Evolutionary conservation across 768 basidiomycete species (phyloP).

Genomic region (Gloeostereum incarnatum): DNA sequence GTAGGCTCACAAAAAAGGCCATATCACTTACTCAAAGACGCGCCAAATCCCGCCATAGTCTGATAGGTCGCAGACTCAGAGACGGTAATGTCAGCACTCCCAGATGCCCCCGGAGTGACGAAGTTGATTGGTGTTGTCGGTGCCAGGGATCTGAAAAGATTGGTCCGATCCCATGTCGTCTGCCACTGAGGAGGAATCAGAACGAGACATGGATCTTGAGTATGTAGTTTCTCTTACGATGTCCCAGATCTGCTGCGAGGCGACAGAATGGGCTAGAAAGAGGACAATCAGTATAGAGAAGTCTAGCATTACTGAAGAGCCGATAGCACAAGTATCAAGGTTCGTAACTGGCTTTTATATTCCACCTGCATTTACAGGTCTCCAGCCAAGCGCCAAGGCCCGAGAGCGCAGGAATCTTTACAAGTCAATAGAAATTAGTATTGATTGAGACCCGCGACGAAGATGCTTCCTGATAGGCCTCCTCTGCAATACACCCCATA

Average conservation of each 20-base stretch:
- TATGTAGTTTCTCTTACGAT: constrained; percentile 15
- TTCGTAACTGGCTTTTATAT: too few relatives aligned
- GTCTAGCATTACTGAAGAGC: too few relatives aligned
- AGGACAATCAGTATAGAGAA: too few relatives aligned
- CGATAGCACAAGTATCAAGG: too few relatives aligned
- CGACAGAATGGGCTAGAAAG: constrained; percentile 8
- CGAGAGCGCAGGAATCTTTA: too few relatives aligned
- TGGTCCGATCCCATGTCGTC: constrained; percentile 21
- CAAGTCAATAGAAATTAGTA: too few relatives aligned
- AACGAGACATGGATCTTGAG: constrained; percentile 2
- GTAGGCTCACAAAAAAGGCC: neutral
- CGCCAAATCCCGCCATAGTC: constrained; percentile 37
- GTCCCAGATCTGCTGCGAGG: constrained; percentile 24
- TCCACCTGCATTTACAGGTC: too few relatives aligned
- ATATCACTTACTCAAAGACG: constrained; percentile 28
- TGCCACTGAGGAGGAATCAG: constrained; percentile 17
- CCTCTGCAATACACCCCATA: too few relatives aligned
- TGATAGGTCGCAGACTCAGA: constrained; percentile 30
- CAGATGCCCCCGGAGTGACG: constrained; percentile 6
- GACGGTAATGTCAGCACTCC: constrained; percentile 30
- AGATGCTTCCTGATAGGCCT: too few relatives aligned
- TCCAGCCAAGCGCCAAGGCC: too few relatives aligned
- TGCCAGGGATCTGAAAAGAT: constrained; percentile 19
- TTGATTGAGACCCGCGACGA: too few relatives aligned
- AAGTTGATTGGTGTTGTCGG: constrained; percentile 20